phyloP scores from a whole-genome alignment of 2,329 filamentous ascomycete species.

The Sporothrix mexicana region DNA sequence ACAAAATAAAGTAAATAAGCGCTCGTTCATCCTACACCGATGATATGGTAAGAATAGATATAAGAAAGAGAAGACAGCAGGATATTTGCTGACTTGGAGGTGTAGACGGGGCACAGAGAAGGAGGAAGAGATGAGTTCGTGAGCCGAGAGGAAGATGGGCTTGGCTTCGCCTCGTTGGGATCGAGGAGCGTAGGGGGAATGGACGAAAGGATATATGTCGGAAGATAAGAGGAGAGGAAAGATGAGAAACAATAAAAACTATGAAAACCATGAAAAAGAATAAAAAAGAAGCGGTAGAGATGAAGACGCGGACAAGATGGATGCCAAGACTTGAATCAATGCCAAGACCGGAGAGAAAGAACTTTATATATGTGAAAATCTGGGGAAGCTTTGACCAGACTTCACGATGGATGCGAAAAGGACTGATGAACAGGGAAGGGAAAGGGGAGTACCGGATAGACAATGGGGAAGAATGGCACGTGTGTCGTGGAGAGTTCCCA shows the following conservation, averaged over 20 bases:
- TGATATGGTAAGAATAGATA: background rate
- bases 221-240: background rate
- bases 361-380: conserved; percentile 26
- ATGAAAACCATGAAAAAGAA: no score
- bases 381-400: background rate
- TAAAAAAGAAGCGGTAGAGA: background rate
- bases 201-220: background rate
- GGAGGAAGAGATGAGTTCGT: background rate
- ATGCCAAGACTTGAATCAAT: conserved; percentile 21
- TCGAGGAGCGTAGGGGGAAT: background rate
- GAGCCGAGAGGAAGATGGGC: background rate
- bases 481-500: conserved; percentile 8
- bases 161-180: conserved; percentile 3
- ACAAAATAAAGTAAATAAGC: background rate
- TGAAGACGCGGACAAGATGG: background rate
- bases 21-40: background rate
- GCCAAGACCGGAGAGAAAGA: conserved; percentile 7
- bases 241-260: background rate
- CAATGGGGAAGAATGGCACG: conserved; percentile 21
- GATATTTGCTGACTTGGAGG: conserved; percentile 15
- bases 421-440: background rate
- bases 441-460: background rate
- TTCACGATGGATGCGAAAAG: background rate
- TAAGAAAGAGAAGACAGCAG: background rate
- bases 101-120: background rate